Conservation (phyloP, 2,329 filamentous ascomycete species). For the Calonectria montana region DNA sequence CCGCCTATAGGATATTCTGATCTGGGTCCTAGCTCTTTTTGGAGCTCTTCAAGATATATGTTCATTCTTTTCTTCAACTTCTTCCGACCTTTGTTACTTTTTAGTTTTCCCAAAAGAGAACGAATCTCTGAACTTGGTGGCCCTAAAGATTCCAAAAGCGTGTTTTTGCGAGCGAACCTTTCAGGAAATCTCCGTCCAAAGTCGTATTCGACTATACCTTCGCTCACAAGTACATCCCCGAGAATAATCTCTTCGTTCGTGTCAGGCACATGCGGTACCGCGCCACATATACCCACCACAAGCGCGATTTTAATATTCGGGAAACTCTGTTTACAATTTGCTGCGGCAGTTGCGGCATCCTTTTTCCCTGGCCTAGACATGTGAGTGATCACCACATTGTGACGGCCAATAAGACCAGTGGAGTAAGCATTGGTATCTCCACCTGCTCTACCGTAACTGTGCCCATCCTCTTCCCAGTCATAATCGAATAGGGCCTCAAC, state of each 20-base stretch:
- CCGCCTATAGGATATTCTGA: not conserved
- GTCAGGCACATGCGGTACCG: constrained; percentile 26
- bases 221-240: constrained; percentile 44
- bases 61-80: not conserved
- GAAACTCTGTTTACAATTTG: constrained; percentile 3
- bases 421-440: constrained; percentile 36
- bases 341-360: not conserved
- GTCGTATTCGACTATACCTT: constrained; percentile 44
- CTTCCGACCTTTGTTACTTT: constrained; percentile 15
- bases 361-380: constrained; percentile 3
- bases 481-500: constrained; percentile 34
- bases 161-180: constrained; percentile 36
- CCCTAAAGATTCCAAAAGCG: constrained; percentile 31
- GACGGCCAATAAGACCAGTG: not conserved
- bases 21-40: not conserved
- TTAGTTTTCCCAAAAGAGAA: constrained; percentile 37
- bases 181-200: constrained; percentile 40
- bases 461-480: constrained; percentile 26
- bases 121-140: constrained; percentile 38
- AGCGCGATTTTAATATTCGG: constrained; percentile 1
- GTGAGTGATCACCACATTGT: constrained; percentile 4
- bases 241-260: constrained; percentile 33
- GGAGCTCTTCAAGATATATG: not conserved
- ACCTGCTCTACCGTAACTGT: constrained; percentile 34
- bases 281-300: constrained; percentile 28